phyloP scores from a whole-genome alignment of 2,329 filamentous ascomycete species.

The Pseudogymnoascus sp. region DNA sequence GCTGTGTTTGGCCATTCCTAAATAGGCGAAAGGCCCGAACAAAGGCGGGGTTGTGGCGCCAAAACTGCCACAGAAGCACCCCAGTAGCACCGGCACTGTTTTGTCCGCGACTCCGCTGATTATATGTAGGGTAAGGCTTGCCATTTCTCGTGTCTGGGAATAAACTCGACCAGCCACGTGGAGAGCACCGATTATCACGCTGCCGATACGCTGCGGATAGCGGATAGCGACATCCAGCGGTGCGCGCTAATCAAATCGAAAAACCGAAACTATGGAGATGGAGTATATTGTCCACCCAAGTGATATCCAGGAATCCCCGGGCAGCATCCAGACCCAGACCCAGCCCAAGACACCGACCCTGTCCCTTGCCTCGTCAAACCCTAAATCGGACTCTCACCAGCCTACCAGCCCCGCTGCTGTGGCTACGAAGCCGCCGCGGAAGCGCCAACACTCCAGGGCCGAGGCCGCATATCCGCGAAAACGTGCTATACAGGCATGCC shows the following conservation, averaged over 20 bases:
- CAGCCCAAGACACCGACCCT: neutral
- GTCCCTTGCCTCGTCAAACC: neutral
- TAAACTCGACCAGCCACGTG: neutral
- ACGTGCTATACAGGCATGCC: slow-evolving; percentile 29
- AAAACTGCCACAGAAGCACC: slow-evolving; percentile 4
- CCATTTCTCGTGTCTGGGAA: slow-evolving; percentile 1
- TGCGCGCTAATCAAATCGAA: neutral
- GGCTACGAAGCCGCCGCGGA: slow-evolving; percentile 3
- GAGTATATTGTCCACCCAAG: slow-evolving; percentile 9
- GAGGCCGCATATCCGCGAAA: slow-evolving; percentile 22
- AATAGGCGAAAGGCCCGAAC: neutral
- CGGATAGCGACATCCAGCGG: slow-evolving; percentile 1
- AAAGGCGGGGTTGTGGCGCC: neutral
- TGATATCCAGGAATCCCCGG: slow-evolving; percentile 6
- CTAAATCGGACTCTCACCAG: neutral
- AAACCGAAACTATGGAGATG: slow-evolving; percentile 8
- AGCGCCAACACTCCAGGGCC: neutral
- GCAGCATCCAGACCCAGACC: neutral
- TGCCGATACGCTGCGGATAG: neutral
- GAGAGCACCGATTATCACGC: neutral
- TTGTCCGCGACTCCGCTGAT: slow-evolving; percentile 5
- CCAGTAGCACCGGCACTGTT: slow-evolving; percentile 4
- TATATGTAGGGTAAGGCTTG: neutral
- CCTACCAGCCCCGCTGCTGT: neutral
- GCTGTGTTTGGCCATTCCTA: neutral